These are phyloP conservation scores for Isoetes engelmannii DNA, from an alignment of 83 land plant genomes.

Conservation along the genomic window DNA sequence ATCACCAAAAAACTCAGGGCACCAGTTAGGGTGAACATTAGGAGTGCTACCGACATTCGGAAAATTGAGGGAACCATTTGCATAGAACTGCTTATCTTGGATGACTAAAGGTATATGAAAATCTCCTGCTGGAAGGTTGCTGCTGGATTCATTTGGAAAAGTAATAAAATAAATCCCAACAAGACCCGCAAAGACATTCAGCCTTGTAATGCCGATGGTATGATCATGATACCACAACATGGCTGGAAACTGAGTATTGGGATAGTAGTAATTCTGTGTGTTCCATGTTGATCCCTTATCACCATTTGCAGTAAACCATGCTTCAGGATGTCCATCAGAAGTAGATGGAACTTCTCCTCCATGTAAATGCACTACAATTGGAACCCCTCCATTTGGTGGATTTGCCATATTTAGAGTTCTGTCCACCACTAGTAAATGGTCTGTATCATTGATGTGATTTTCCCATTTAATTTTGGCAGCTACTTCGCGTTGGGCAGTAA, in stretches of 20 bases:
- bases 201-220: background rate
- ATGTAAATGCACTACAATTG: conserved; percentile 24
- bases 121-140: background rate
- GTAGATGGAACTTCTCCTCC: conserved; percentile 18
- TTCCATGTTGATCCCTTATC: conserved; percentile 17
- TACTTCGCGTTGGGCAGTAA: conserved; percentile 12
- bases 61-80: background rate
- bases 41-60: background rate
- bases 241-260: conserved; percentile 3
- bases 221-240: conserved; percentile 12
- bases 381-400: conserved; percentile 25
- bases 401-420: conserved; percentile 21
- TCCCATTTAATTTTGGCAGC: conserved; percentile 19
- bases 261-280: conserved; percentile 19
- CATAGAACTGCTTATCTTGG: conserved; percentile 2
- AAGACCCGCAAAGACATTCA: conserved; percentile 1
- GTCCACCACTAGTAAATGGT: conserved; percentile 25
- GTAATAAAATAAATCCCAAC: background rate
- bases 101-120: background rate
- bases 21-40: background rate
- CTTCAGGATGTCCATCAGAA: conserved; percentile 32
- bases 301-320: conserved; percentile 29
- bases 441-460: conserved; percentile 28
- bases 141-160: background rate
- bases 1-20: background rate